These are phyloP conservation scores for Dichotomocladium elegans DNA, from an alignment of 371 early-diverging fungal species.

Conservation along the genomic window DNA sequence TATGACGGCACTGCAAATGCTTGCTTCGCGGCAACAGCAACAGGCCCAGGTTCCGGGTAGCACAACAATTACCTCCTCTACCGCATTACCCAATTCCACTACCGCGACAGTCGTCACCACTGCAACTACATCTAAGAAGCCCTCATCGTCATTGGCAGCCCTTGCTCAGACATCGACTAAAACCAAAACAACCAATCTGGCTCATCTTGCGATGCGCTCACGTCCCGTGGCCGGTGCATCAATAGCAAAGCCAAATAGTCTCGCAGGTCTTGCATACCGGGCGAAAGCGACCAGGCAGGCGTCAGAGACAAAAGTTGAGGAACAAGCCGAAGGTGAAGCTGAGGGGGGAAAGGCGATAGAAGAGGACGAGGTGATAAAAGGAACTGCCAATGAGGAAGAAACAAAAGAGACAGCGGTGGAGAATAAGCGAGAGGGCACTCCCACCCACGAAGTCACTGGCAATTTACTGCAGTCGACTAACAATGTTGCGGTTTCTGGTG, in stretches of 20 bases:
- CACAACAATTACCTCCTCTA: no score
- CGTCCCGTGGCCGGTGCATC: no score
- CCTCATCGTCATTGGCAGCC: constrained; percentile 19
- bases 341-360: no score
- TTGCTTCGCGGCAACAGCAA: constrained; percentile 12
- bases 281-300: not conserved
- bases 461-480: not conserved
- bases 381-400: constrained; percentile 1
- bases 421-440: not conserved
- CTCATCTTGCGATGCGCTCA: constrained; percentile 18
- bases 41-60: no score
- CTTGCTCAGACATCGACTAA: constrained; percentile 25
- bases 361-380: no score
- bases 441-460: not conserved
- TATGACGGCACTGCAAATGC: constrained; percentile 8
- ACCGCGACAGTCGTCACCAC: constrained; percentile 1
- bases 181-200: constrained; percentile 8
- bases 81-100: not conserved
- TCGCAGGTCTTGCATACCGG: not conserved
- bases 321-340: no score
- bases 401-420: not conserved
- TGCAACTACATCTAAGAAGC: not conserved
- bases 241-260: not conserved
- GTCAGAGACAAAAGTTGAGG: no score
- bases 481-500: no score